phyloP scores from a whole-genome alignment of 768 basidiomycete genomes.

The Cubamyces sp. region DNA sequence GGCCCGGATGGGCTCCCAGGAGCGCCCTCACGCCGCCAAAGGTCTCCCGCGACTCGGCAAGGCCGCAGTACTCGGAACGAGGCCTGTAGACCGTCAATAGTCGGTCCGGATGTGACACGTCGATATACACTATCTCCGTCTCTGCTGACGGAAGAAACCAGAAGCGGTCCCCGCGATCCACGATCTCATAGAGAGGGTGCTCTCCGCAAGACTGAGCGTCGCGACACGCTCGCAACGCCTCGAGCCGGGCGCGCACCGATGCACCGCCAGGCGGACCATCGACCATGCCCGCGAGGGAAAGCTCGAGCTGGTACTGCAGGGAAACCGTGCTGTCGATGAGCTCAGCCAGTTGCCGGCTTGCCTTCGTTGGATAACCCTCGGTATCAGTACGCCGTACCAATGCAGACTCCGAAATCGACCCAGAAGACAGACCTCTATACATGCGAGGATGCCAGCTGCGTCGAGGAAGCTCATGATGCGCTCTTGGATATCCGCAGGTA shows the following conservation, averaged over 20 bases:
- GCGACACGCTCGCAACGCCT: not conserved
- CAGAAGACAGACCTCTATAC: not conserved
- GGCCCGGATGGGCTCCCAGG: not conserved
- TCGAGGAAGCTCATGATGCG: not conserved
- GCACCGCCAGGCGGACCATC: constrained; percentile 23
- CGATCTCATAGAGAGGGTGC: not conserved
- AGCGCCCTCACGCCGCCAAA: not conserved
- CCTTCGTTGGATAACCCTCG: too few species aligned
- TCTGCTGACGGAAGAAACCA: not conserved
- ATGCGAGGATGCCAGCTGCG: not conserved
- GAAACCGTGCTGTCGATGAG: constrained; percentile 8
- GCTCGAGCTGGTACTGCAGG: constrained; percentile 34
- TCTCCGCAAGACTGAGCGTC: not conserved
- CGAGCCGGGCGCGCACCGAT: constrained; percentile 6
- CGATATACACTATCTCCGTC: not conserved
- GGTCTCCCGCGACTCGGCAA: too few species aligned
- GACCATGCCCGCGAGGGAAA: constrained; percentile 32
- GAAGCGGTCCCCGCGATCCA: not conserved
- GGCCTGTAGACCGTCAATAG: too few species aligned
- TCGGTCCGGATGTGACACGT: not conserved
- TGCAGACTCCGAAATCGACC: not conserved
- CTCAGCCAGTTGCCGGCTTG: not conserved
- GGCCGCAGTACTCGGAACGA: too few species aligned
- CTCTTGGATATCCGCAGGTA: not conserved
- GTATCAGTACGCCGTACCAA: not conserved